Evolutionary conservation across 1,284 basidiomycete species (phyloP).

Genomic region (Ustilago crameri): DNA sequence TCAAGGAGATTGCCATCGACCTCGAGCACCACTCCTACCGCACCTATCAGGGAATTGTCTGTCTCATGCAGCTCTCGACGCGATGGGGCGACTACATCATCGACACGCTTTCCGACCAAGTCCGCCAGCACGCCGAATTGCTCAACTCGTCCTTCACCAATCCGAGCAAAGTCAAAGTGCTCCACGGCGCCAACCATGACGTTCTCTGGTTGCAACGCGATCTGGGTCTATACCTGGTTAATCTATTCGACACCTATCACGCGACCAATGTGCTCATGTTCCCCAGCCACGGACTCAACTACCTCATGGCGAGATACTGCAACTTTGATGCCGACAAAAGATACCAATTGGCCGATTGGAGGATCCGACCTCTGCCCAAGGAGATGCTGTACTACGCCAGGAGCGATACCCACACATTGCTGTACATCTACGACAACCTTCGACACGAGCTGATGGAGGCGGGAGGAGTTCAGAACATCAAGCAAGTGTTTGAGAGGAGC

Average conservation of each 20-base stretch:
- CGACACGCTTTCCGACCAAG: constrained; percentile 75
- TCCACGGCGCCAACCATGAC: constrained; percentile 92
- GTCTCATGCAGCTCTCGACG: constrained; percentile 85
- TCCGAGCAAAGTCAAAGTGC: constrained; percentile 82
- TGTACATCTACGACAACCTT: constrained; percentile 92
- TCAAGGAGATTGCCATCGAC: constrained; percentile 89
- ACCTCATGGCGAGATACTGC: constrained; percentile 88
- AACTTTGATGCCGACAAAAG: constrained; percentile 93
- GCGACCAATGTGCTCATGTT: constrained; percentile 81
- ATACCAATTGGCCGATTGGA: constrained; percentile 96
- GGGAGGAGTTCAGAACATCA: constrained; percentile 69
- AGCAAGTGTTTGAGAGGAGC: constrained; percentile 57
- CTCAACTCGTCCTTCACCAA: constrained; percentile 80
- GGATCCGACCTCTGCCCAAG: constrained; percentile 84
- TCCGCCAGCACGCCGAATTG: constrained; percentile 80
- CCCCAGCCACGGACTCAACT: constrained; percentile 82
- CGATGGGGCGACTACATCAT: constrained; percentile 86
- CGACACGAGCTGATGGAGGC: constrained; percentile 79
- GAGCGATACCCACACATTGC: constrained; percentile 92
- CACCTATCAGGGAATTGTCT: constrained; percentile 86
- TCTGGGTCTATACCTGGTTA: constrained; percentile 91
- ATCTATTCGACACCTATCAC: constrained; percentile 95
- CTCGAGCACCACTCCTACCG: constrained; percentile 91
- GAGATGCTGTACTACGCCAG: constrained; percentile 94
- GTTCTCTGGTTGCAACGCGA: constrained; percentile 96